A percentile compares a stretch with the other conserved stretches of the same genome.
Evolutionary conservation across 306 rosid species (phyloP).

Genomic region (Citrullus amarus): DNA sequence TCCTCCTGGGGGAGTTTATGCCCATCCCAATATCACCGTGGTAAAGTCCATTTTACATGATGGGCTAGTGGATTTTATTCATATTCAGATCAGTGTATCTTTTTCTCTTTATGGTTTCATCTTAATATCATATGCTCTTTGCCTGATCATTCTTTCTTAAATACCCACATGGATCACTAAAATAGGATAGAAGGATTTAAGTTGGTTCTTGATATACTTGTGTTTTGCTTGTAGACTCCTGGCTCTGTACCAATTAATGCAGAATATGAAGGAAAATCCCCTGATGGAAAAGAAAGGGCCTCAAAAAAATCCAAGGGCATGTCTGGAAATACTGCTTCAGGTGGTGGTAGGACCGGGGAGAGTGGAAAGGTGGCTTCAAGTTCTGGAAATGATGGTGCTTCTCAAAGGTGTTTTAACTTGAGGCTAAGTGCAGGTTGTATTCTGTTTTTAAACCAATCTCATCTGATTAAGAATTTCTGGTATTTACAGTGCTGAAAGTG

Average conservation of each 20-base stretch:
- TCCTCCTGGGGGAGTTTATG: conserved; percentile 88
- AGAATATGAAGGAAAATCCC: conserved; percentile 51
- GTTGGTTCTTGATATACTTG: conserved; percentile 8
- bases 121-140: neutral
- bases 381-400: conserved; percentile 80
- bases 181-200: neutral
- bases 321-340: conserved; percentile 31
- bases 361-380: conserved; percentile 77
- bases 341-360: conserved; percentile 56
- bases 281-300: conserved; percentile 63
- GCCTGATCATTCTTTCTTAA: neutral
- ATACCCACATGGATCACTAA: neutral
- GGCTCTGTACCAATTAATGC: conserved; percentile 25
- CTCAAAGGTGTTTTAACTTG: conserved; percentile 55
- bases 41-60: conserved; percentile 24
- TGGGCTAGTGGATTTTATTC: neutral
- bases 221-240: conserved; percentile 43
- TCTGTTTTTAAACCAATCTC: neutral
- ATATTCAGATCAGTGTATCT: neutral
- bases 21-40: conserved; percentile 81
- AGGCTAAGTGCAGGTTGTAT: neutral
- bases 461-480: neutral
- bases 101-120: neutral
- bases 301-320: conserved; percentile 60
- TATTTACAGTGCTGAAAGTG: conserved; percentile 67